Percentiles rank a stretch among this genome's conserved stretches.
phyloP scores from a whole-genome alignment of 441 rosid genomes.

The Eutrema salsugineum region DNA sequence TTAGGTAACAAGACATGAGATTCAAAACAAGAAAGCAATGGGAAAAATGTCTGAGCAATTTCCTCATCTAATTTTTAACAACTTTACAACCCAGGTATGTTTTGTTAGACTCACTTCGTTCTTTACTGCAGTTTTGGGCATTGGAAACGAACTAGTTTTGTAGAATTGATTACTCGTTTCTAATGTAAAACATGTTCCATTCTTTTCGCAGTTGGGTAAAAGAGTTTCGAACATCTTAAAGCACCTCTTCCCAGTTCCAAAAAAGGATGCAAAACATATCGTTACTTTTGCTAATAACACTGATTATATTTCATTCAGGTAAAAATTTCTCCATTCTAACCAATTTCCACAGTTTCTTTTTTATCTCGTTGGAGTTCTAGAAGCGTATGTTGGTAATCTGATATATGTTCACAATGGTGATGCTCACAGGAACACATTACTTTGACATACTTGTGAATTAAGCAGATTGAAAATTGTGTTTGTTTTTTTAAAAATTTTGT shows the following conservation, averaged over 20 bases:
- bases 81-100: conserved; percentile 67
- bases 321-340: conserved; percentile 8
- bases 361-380: not conserved
- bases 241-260: conserved; percentile 90
- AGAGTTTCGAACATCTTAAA: conserved; percentile 75
- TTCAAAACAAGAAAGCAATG: conserved; percentile 61
- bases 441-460: no score
- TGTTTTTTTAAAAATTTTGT: not conserved
- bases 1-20: conserved; percentile 95
- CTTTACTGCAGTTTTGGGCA: not conserved
- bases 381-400: not conserved
- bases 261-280: conserved; percentile 71
- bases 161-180: not conserved
- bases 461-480: not conserved
- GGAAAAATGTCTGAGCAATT: conserved; percentile 94
- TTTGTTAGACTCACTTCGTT: not conserved
- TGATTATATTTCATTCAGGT: conserved; percentile 94
- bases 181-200: not conserved
- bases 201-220: conserved; percentile 57
- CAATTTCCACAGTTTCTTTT: not conserved
- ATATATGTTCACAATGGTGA: not conserved
- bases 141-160: not conserved
- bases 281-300: conserved; percentile 82
- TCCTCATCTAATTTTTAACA: conserved; percentile 84
- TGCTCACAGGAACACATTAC: no score